Conservation (phyloP, 768 basidiomycete genomes). For the Tubosaeta sp. region DNA sequence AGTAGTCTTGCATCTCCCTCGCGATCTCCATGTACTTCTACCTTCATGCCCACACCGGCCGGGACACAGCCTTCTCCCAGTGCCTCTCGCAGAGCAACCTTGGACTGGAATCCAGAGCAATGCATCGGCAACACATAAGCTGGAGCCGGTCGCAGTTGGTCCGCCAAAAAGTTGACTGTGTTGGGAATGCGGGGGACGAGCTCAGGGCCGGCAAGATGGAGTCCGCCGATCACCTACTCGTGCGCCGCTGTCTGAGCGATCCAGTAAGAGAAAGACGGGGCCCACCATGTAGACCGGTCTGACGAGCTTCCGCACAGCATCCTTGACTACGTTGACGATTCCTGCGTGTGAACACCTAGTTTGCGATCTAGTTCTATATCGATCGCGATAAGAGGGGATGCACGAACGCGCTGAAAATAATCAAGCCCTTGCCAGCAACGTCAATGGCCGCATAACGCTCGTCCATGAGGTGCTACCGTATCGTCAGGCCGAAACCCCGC, state of each 20-base stretch:
- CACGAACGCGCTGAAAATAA: conserved; percentile 80
- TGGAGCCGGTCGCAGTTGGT: conserved; percentile 56
- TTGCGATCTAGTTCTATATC: neutral
- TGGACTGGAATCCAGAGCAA: conserved; percentile 76
- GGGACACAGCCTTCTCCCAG: conserved; percentile 77
- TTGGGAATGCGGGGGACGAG: conserved; percentile 56
- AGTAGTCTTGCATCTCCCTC: conserved; percentile 35
- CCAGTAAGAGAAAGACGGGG: neutral
- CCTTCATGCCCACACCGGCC: conserved; percentile 66
- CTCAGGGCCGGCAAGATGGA: conserved; percentile 78
- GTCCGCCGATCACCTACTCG: conserved; percentile 66
- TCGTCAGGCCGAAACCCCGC: neutral
- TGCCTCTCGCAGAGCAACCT: conserved; percentile 62
- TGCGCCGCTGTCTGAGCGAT: neutral
- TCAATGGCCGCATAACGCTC: conserved; percentile 77
- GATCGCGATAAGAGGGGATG: neutral
- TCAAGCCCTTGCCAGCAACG: conserved; percentile 75
- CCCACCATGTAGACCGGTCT: conserved; percentile 74
- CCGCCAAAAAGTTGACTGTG: conserved; percentile 68
- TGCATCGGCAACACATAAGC: conserved; percentile 79
- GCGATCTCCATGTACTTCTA: conserved; percentile 51
- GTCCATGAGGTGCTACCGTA: conserved; percentile 66
- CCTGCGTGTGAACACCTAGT: conserved; percentile 72
- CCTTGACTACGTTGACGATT: conserved; percentile 76
- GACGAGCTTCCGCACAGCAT: conserved; percentile 57